Base-by-base conservation (phyloP, 805 yeast genomes). In the Lachancea thermotolerans region DNA sequence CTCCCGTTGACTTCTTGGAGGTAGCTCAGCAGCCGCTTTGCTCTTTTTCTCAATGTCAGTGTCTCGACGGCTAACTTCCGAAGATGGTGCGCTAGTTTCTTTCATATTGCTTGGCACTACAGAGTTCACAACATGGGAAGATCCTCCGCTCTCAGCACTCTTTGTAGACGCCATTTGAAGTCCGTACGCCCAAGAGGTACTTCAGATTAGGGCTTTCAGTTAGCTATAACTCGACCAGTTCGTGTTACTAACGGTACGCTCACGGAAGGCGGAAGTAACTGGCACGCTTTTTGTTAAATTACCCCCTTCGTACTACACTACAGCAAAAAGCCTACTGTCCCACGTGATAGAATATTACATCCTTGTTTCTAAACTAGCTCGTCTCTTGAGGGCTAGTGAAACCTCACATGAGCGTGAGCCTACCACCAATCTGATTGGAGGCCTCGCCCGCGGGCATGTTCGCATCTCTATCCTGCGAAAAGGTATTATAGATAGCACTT, bases 391-490 rank as follows among this genome's bases (percentile, higher is more conserved):
- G 25, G 25, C 25, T 21, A 21, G 25, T 21, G 33, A 30, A 14
- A 30, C 14, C 18, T 70, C 63, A 89, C 88, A 85, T 85, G 41
- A 90, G 67, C 0, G 95, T 84, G 9, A 85, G 75, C 48, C 97
- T 72, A 3, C 89, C 95, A 1, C 97, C 97, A 14, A 89, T 74
- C 39, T 85, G 90, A 35, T 71, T 78, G 56, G 93, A 78, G 3
- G 91, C 79, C 30, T 80, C 74, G 0, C 96, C 97, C 51, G 79
- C 81, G 1, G 95, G 95, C 87, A 91, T 79, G 47, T 82, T 81
- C 0, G 96, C 96, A 46, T 85, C 90, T 37, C 97, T 67, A 12
- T 79, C 88, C 35, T 80, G 74, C 4, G 82, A 77, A 58, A 91
- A 93, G 57, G 82, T 81, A 16, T 69, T 59, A 59, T 91, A 91